Base-by-base conservation (phyloP, 1,139 yeast species). In the Hansenula lynferdii region DNA sequence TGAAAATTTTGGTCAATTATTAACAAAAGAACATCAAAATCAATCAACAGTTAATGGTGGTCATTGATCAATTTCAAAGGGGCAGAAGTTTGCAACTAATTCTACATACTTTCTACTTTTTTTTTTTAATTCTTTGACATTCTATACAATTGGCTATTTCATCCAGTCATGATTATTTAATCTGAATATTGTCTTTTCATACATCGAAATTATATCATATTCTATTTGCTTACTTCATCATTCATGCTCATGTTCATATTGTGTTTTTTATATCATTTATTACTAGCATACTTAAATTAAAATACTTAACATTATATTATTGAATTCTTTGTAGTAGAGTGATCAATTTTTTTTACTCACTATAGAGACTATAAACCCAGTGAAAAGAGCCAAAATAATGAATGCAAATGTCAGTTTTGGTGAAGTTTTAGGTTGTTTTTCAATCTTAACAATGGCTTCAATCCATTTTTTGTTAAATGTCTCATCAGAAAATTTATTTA, bases 401-500 rank as follows among this genome's bases (percentile, higher is more conserved):
- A 22, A 9, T 6, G 22, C 8, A 5, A 10, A 8, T 14, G 16
- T 21, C 26, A 21, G 22, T 11, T 21, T 22, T 21, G 33, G 25
- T 8, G 16, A 12, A 9, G 19, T 18, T 16, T 22, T 31, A n/a
- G 26, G 26, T 6, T 15, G 21, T 31, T 10, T 33, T 19, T 25
- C 19, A 11, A 43, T 23, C 18, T 31, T 40, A 9, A 60, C 52
- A 40, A 79, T 48, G 34, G 72, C 62, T 21, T 64, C 53, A 30
- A 65, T 61, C 96, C 97, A 89, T 24, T 67, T 63, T 6, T 51
- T 51, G 24, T 70, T 72, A 54, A 90, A 90, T 8, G 64, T 69
- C n/a, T 61, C 64, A 52, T 84, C 85, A 1, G 92, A 80, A 54
- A 90, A 90, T 54, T 77, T 77, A 34, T 70, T 69, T 30, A 70